Percentiles rank a stretch among this genome's conserved stretches.
Evolutionary conservation across 768 basidiomycete genomes (phyloP).

Genomic region (Gymnopilus dilepis): DNA sequence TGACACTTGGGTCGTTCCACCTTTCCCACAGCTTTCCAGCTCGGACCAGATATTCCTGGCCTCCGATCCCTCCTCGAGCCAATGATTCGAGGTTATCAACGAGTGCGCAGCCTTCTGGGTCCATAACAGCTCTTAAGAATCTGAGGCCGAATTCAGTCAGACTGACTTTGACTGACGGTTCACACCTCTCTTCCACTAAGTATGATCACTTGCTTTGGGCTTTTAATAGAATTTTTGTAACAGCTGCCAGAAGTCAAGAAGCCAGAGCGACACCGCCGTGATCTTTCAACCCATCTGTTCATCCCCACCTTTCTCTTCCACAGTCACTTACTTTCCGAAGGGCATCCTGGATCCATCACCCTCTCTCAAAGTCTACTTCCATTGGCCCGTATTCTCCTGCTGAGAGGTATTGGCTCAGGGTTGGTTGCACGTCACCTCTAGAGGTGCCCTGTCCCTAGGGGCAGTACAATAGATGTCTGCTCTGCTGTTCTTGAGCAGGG

Average conservation of each 20-base stretch:
- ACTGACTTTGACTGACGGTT: neutral
- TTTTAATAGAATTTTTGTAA: neutral
- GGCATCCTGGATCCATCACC: neutral
- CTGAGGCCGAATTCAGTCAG: no score
- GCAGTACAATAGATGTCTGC: constrained; percentile 24
- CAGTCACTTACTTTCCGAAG: neutral
- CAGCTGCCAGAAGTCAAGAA: neutral
- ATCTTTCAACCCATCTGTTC: neutral
- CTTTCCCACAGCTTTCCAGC: constrained; percentile 3
- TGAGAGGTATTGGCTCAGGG: neutral
- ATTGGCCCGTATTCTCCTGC: neutral
- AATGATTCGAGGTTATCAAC: neutral
- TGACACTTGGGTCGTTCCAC: neutral
- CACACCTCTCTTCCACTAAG: neutral
- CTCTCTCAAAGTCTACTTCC: neutral
- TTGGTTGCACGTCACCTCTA: neutral
- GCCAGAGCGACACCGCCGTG: neutral
- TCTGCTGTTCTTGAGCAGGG: constrained; percentile 19
- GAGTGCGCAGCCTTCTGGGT: neutral
- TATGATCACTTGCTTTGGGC: neutral
- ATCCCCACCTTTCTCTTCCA: neutral
- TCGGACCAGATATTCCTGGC: neutral
- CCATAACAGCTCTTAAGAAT: no score
- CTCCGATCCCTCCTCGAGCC: neutral
- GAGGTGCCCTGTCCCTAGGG: constrained; percentile 5